These are phyloP conservation scores for Candida anutae DNA, from an alignment of 1,139 yeast species.

Conservation along the genomic window DNA sequence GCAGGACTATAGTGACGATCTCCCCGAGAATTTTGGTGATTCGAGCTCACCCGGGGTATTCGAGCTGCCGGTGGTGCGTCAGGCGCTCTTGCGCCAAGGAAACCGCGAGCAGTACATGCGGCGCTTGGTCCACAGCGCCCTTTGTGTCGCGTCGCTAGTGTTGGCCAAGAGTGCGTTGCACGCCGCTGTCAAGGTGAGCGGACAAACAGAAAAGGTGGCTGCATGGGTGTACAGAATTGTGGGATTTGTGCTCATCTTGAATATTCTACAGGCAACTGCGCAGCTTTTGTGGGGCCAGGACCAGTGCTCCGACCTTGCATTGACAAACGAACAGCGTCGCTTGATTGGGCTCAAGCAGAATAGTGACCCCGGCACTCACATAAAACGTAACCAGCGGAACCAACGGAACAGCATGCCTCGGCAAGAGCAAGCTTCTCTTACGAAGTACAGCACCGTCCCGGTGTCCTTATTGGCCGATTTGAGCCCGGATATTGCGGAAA, in stretches of 20 bases:
- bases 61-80: conserved; percentile 30
- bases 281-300: conserved; percentile 24
- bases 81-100: conserved; percentile 30
- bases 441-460: too few relatives aligned
- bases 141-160: conserved; percentile 12
- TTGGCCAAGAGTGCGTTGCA: conserved; percentile 9
- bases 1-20: conserved; percentile 5
- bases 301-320: conserved; percentile 36
- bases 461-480: too few relatives aligned
- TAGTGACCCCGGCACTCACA: too few relatives aligned
- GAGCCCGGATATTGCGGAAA: too few relatives aligned
- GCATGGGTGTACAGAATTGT: conserved; percentile 2
- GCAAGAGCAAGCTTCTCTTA: too few relatives aligned
- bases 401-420: too few relatives aligned
- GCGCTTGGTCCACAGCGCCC: conserved; percentile 12
- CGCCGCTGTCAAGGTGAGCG: conserved; percentile 4
- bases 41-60: conserved; percentile 21
- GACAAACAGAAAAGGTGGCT: not conserved
- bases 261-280: conserved; percentile 12
- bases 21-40: conserved; percentile 3
- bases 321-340: conserved; percentile 27
- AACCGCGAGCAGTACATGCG: conserved; percentile 23
- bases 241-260: conserved; percentile 7
- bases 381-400: too few relatives aligned
- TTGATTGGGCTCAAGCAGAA: too few relatives aligned